Evolutionary conservation across 1,284 basidiomycete genomes (phyloP).

Genomic region (Trichosporon sp.): DNA sequence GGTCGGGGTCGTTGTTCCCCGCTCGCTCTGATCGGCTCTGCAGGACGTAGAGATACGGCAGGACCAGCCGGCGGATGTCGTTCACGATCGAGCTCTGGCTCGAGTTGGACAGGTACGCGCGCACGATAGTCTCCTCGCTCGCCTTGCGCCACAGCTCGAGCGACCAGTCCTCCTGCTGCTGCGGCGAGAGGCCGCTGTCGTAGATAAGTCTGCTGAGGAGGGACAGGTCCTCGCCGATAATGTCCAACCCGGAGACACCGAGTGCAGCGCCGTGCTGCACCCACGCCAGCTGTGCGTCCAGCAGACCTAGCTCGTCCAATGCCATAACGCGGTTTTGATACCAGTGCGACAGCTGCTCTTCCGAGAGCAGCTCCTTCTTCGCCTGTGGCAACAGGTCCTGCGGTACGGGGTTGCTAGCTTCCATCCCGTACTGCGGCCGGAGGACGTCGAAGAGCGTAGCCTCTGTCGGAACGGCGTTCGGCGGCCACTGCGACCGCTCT

Average conservation of each 20-base stretch:
- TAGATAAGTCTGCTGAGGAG: conserved; percentile 79
- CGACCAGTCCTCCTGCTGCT: conserved; percentile 57
- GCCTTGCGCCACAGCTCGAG: conserved; percentile 65
- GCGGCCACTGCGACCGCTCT: conserved; percentile 45
- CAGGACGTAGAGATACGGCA: conserved; percentile 85
- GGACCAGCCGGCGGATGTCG: conserved; percentile 68
- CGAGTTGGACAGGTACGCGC: conserved; percentile 68
- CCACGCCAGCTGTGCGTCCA: conserved; percentile 69
- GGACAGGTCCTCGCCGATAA: conserved; percentile 80
- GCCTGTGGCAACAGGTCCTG: conserved; percentile 21
- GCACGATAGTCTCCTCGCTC: conserved; percentile 60
- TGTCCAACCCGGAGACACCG: conserved; percentile 71
- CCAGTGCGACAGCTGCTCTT: conserved; percentile 60
- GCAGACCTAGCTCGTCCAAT: conserved; percentile 66
- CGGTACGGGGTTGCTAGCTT: not conserved
- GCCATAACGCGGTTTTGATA: conserved; percentile 61
- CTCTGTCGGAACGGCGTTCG: not conserved
- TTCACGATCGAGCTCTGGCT: conserved; percentile 59
- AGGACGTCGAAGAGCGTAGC: conserved; percentile 11
- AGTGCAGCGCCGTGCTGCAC: conserved; percentile 79
- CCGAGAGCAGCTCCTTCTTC: not conserved
- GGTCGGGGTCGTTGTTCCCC: conserved; percentile 60
- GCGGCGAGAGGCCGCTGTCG: conserved; percentile 53
- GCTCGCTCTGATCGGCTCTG: conserved; percentile 75
- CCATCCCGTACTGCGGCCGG: conserved; percentile 4